A percentile compares a stretch with the other conserved stretches of the same genome.
Evolutionary conservation across 169 alveolate species (phyloP).

Genomic region (Cryptosporidium baileyi): DNA sequence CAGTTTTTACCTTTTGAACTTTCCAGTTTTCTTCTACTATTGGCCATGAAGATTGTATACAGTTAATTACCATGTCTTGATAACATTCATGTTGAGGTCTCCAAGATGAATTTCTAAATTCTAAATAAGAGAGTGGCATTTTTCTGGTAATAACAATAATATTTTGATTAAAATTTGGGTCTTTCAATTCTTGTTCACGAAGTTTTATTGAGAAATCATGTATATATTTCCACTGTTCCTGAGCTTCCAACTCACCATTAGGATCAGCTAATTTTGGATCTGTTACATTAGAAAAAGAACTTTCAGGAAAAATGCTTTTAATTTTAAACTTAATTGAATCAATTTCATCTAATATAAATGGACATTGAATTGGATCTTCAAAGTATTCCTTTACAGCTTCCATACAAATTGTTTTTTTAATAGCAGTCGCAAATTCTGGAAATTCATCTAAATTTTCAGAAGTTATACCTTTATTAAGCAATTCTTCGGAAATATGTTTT

Average conservation of each 20-base stretch:
- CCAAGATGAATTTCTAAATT: conserved; percentile 57
- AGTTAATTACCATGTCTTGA: conserved; percentile 60
- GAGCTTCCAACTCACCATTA: conserved; percentile 51
- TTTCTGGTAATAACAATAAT: conserved; percentile 21
- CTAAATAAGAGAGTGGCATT: conserved; percentile 41
- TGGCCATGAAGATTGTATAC: conserved; percentile 64
- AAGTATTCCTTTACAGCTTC: conserved; percentile 62
- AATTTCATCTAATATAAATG: conserved; percentile 12
- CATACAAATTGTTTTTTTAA: conserved; percentile 53
- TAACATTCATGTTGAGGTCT: conserved; percentile 61
- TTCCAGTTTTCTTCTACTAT: conserved; percentile 40
- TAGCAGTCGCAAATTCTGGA: conserved; percentile 12
- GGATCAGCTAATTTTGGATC: conserved; percentile 66
- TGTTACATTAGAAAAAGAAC: conserved; percentile 9
- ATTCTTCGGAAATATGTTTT: background rate
- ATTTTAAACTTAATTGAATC: background rate
- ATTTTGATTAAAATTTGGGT: background rate
- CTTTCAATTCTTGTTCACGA: background rate
- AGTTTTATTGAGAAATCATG: conserved; percentile 13
- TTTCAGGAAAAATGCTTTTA: conserved; percentile 25
- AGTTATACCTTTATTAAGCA: conserved; percentile 28
- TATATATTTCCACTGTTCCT: conserved; percentile 55
- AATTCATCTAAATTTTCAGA: conserved; percentile 23
- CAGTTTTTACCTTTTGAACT: conserved; percentile 29
- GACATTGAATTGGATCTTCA: conserved; percentile 32